Evolutionary conservation across 2,329 filamentous ascomycete species (phyloP).

Genomic region (Xylariaceae sp.): DNA sequence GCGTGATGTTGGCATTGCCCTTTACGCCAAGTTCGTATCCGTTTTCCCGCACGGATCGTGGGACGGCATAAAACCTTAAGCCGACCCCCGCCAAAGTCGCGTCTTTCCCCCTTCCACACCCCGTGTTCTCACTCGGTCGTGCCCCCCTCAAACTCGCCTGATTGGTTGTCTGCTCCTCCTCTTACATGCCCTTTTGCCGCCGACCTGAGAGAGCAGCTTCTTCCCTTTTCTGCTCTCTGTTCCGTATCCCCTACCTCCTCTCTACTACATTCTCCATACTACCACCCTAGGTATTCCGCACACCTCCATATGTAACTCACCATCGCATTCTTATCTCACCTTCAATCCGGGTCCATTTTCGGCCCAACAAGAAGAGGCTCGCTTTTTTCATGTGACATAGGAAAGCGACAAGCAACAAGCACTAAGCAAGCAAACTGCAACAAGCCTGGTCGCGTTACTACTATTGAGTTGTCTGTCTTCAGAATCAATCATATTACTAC

Average conservation of each 20-base stretch:
- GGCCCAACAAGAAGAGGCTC: not conserved
- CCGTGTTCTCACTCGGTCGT: not conserved
- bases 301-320: not conserved
- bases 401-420: not conserved
- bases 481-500: too few relatives aligned
- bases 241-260: not conserved
- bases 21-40: not conserved
- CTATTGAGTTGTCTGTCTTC: too few relatives aligned
- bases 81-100: constrained; percentile 18
- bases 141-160: constrained; percentile 11
- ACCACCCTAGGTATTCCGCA: not conserved
- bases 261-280: not conserved
- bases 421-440: too few relatives aligned
- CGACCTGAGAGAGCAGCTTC: constrained; percentile 5
- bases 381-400: not conserved
- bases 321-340: not conserved
- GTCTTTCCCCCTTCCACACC: constrained; percentile 12
- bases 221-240: constrained; percentile 9
- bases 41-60: not conserved
- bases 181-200: constrained; percentile 4
- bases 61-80: constrained; percentile 6
- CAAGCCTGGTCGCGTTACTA: too few relatives aligned
- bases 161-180: not conserved
- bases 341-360: not conserved
- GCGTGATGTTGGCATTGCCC: constrained; percentile 21